A percentile compares a stretch with the other conserved stretches of the same genome.
These are phyloP conservation scores for Neonectria ditissima DNA, from an alignment of 2,329 filamentous ascomycete species.

Conservation along the genomic window DNA sequence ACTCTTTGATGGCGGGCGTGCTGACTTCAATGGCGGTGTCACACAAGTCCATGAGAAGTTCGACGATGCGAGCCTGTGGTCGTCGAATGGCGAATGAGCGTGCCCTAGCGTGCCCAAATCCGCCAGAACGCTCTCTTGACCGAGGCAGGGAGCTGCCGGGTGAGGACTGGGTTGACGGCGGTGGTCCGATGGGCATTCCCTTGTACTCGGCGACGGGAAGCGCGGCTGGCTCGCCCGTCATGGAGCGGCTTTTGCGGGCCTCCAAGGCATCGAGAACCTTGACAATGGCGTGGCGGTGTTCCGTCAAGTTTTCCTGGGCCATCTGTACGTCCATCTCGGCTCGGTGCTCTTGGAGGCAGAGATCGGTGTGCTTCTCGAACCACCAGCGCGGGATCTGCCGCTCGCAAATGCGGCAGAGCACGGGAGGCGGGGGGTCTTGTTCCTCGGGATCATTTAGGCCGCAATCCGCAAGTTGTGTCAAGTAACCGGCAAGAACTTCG, in stretches of 20 bases:
- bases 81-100: constrained; percentile 92
- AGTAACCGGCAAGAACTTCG: constrained; percentile 92
- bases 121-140: constrained; percentile 78
- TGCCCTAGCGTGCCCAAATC: constrained; percentile 82
- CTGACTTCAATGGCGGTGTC: constrained; percentile 96
- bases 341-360: constrained; percentile 94
- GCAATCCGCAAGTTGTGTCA: constrained; percentile 88
- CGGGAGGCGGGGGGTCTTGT: constrained; percentile 85
- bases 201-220: constrained; percentile 83
- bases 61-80: constrained; percentile 92
- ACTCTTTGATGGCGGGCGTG: constrained; percentile 91
- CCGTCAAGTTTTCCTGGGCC: constrained; percentile 89
- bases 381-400: constrained; percentile 98
- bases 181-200: constrained; percentile 83
- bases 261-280: constrained; percentile 94
- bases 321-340: constrained; percentile 99
- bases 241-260: constrained; percentile 75
- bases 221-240: constrained; percentile 65
- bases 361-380: constrained; percentile 99
- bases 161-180: constrained; percentile 77
- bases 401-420: constrained; percentile 97
- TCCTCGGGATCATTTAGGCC: constrained; percentile 80
- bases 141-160: constrained; percentile 78
- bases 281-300: constrained; percentile 94
- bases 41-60: constrained; percentile 92